phyloP scores from a whole-genome alignment of 2,329 filamentous ascomycete species.

The Apiospora aurea region DNA sequence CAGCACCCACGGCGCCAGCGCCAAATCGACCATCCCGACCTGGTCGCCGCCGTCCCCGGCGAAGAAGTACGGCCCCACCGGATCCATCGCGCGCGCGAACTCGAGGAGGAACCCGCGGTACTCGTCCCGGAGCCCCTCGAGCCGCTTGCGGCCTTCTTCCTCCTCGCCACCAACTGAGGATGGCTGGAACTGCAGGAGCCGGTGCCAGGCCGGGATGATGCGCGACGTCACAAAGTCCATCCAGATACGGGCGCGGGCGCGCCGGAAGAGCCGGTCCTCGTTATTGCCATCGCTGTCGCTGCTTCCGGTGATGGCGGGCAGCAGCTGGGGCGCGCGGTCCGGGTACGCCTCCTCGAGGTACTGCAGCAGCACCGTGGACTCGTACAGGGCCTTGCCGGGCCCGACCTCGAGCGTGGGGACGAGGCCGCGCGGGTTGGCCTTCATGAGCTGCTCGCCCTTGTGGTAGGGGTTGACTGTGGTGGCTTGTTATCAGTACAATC shows the following conservation, averaged over 20 bases:
- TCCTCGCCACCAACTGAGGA: constrained; percentile 27
- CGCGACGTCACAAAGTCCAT: constrained; percentile 62
- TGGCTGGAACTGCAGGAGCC: constrained; percentile 42
- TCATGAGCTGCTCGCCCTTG: constrained; percentile 59
- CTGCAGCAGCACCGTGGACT: constrained; percentile 63
- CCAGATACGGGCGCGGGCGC: constrained; percentile 63
- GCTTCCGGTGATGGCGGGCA: constrained; percentile 42
- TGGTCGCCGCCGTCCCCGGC: constrained; percentile 52
- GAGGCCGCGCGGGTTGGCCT: constrained; percentile 64
- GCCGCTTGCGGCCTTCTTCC: constrained; percentile 28
- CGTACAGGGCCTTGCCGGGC: constrained; percentile 57
- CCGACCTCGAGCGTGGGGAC: constrained; percentile 58
- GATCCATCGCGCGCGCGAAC: constrained; percentile 55
- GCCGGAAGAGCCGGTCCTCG: constrained; percentile 53
- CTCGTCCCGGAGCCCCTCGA: constrained; percentile 52
- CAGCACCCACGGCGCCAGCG: constrained; percentile 61
- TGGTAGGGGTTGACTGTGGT: constrained; percentile 62
- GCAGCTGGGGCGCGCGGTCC: constrained; percentile 46
- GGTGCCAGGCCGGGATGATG: constrained; percentile 62
- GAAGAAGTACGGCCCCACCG: constrained; percentile 59
- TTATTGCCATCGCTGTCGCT: background rate
- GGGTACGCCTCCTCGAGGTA: constrained; percentile 67
- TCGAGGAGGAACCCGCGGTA: constrained; percentile 58
- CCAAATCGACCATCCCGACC: constrained; percentile 59
- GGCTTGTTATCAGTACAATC: background rate